These are phyloP conservation scores for Phenoliferia sp. DNA, from an alignment of 1,284 basidiomycete species.

Conservation along the genomic window DNA sequence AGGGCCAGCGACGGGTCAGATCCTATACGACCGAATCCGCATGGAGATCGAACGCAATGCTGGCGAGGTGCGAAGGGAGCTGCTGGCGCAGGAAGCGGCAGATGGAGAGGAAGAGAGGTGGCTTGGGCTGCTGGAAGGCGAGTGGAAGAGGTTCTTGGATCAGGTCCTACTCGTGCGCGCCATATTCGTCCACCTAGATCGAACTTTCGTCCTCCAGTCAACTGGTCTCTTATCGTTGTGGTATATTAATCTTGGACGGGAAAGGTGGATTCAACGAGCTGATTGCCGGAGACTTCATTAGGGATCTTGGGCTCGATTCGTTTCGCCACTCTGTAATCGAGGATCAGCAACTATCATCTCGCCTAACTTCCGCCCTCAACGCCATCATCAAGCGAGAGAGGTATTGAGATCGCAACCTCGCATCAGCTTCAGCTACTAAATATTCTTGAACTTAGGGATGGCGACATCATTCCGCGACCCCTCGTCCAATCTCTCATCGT, in stretches of 20 bases:
- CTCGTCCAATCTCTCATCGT: constrained; percentile 26
- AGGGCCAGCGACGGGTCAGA: constrained; percentile 16
- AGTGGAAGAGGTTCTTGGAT: constrained; percentile 20
- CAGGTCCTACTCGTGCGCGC: constrained; percentile 35
- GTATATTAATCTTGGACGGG: constrained; percentile 13
- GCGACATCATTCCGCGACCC: constrained; percentile 19
- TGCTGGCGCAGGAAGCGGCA: background rate
- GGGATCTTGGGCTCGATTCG: constrained; percentile 38
- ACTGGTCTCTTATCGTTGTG: constrained; percentile 32
- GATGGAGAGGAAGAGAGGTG: constrained; percentile 9
- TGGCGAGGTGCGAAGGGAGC: constrained; percentile 15
- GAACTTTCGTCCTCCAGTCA: constrained; percentile 33
- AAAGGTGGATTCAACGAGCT: background rate
- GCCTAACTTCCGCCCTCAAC: constrained; percentile 18
- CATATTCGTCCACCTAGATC: constrained; percentile 38
- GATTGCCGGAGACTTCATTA: constrained; percentile 1
- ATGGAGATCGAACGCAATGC: constrained; percentile 35
- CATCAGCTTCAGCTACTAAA: background rate
- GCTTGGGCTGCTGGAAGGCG: constrained; percentile 3
- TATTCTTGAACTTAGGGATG: constrained; percentile 16
- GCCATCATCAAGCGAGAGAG: constrained; percentile 31
- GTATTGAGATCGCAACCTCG: constrained; percentile 1
- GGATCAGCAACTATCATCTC: constrained; percentile 13
- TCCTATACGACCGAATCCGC: constrained; percentile 34
- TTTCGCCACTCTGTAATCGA: constrained; percentile 33